phyloP scores from a whole-genome alignment of 768 basidiomycete genomes.

The Fistulinella prunicolor region DNA sequence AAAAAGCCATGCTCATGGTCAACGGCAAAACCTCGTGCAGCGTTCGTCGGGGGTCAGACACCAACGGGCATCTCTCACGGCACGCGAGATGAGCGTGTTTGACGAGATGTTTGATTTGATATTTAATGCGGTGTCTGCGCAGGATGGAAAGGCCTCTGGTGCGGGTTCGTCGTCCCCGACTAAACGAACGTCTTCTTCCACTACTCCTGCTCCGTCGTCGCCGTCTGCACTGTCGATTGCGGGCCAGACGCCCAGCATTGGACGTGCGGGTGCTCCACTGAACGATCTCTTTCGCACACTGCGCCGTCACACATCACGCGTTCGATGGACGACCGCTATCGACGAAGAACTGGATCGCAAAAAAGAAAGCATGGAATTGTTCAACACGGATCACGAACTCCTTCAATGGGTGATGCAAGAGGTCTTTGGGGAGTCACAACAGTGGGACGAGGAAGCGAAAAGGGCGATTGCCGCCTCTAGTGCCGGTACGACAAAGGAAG shows the following conservation, averaged over 20 bases:
- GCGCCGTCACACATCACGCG: conserved; percentile 47
- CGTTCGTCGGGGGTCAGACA: conserved; percentile 13
- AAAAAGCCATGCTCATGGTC: neutral
- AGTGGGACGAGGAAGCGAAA: conserved; percentile 47
- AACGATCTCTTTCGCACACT: conserved; percentile 56
- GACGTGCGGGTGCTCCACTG: conserved; percentile 21
- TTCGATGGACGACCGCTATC: conserved; percentile 49
- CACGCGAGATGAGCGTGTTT: conserved; percentile 61
- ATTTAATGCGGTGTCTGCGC: conserved; percentile 50
- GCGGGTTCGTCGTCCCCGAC: conserved; percentile 5
- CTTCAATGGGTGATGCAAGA: conserved; percentile 69
- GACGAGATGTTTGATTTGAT: conserved; percentile 74
- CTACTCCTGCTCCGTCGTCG: neutral
- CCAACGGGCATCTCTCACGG: conserved; percentile 62
- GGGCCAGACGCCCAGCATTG: conserved; percentile 17
- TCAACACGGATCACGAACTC: conserved; percentile 64
- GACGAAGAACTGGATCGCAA: conserved; percentile 62
- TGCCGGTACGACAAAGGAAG: neutral
- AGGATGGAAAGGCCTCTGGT: conserved; percentile 16
- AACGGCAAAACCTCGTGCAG: neutral
- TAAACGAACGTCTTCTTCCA: neutral
- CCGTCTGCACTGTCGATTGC: neutral
- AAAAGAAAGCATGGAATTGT: conserved; percentile 71
- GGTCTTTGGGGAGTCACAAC: conserved; percentile 60
- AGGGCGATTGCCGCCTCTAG: conserved; percentile 32